A percentile compares a stretch with the other conserved stretches of the same genome.
Evolutionary conservation across 345 rosid genomes (phyloP).

Genomic region (Erodium maritimum): DNA sequence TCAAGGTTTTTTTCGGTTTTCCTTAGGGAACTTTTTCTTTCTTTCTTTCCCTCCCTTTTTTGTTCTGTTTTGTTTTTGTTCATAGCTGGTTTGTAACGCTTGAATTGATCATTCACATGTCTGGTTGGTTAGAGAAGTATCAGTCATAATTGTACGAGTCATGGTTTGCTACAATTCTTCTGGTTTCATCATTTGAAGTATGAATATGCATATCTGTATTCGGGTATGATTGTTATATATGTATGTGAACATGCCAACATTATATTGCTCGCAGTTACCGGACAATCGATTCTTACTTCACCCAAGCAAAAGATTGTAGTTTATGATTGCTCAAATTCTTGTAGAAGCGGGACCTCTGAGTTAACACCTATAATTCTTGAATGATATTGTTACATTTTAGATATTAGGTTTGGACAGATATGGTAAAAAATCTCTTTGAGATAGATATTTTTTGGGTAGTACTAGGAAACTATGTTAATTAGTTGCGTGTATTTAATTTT

Average conservation of each 20-base stretch:
- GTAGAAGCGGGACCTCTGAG: neutral
- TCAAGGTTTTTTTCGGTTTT: constrained; percentile 42
- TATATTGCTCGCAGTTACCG: neutral
- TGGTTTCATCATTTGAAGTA: neutral
- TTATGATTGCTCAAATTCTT: neutral
- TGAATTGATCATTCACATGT: neutral
- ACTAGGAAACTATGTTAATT: neutral
- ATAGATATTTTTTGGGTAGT: too few species aligned
- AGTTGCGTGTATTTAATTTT: neutral
- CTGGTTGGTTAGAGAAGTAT: neutral
- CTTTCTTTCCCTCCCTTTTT: too few species aligned
- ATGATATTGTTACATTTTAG: neutral
- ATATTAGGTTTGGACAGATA: neutral
- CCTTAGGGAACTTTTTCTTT: too few species aligned
- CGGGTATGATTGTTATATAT: neutral
- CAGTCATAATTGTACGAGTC: neutral
- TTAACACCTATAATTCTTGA: neutral
- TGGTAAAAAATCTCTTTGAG: neutral
- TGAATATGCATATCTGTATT: neutral
- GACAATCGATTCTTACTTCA: neutral
- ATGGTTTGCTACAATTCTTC: neutral
- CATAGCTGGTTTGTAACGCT: neutral
- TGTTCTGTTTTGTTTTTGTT: too few species aligned
- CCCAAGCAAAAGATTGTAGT: neutral
- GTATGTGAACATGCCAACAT: neutral